Base-by-base conservation (phyloP, 116 monocot genomes). In the Trichopus zeylanicus region DNA sequence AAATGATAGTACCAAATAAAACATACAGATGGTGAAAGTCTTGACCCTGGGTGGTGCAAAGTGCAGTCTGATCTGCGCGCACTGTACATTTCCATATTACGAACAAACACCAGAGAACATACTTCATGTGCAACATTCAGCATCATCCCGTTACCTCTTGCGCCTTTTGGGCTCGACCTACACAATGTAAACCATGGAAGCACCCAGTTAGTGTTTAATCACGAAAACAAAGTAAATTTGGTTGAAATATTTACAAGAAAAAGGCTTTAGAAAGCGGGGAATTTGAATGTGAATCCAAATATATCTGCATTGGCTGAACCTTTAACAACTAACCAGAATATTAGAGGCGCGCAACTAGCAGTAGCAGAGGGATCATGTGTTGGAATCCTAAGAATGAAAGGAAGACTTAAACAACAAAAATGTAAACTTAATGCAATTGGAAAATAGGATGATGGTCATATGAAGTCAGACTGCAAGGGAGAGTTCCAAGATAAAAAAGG, bases 141-240 rank as follows among this genome's bases (percentile, higher is more conserved):
- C 35, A 37, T 38, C 12, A 7, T 23, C 23, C 22, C 13, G 19
- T 37, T 22, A 59, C 35, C 59, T 16, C 31, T 59, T 59, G 22
- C 59, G 59, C 37, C 59, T 59, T 59, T 59, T 59, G 35, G 59
- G n/a, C 22, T 59, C 59, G 6, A 37, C 23, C 59, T 59, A 25
- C 59, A 59, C 15, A 37, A 22, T 0, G 15, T 5, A 34, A 21
- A 59, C 19, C 59, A 29, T 16, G 18, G 13, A 55, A 3, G 13
- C 27, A 55, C 29, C 9, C 8, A 31, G 37, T 22, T 7, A 59
- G 38, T 32, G 26, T 23, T 6, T 31, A 35, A 58, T 38, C 18
- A 39, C 16, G 39, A 1, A 4, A n/a, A 9, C 3, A 42, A 16
- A 42, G n/a, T 13, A 16, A 3, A 13, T 16, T 42, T 42, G 13